Evolutionary conservation across 352 stramenopile genomes (phyloP), one percentile per base, ranked within the genome.

Genomic region (Elongisporangium prolatum): DNA sequence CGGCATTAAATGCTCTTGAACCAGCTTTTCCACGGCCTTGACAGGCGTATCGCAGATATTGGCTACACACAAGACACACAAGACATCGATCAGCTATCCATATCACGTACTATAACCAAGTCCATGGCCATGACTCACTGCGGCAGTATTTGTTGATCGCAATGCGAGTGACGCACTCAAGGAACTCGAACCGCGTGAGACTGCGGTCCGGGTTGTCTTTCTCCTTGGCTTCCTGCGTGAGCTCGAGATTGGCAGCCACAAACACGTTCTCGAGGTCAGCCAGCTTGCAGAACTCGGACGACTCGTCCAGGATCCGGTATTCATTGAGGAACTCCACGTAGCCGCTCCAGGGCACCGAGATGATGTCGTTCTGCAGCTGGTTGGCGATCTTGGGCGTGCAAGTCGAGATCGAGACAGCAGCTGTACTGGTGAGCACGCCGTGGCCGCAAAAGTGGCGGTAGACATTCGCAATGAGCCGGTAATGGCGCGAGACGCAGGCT

Each of bases 191-290:
- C 2, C 81, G 67, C 25, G 81, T 91, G 59, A 91, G 75, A 48
- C 77, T 89, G 21, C 81, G 73, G 52, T 91, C 81, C 44, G 81
- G 79, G 52, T 91, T 91, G 66, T 91, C 81, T 47, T 88, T 88
- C 57, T 87, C 79, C 51, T 91, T 91, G 7, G 78, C 81, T 18
- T 91, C 81, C 49, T 86, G 71, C 4, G 81, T 91, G 52, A 91
- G 71, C 64, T 91, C 81, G 1, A 91, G 72, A 49, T 91, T 91
- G 14, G 81, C 81, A 2, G 81, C 81, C 14, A 91, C 81, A 52
- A 91, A 91, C n/a, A 91, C 72, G 57, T 91, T 91, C 57, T 91
- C 81, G 11, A 87, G 69, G 63, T 91, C 81, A 5, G 79, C 76
- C 13, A 72, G 54, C 38, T 75, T 79, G 60, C 81, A 91, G 38